Evolutionary conservation across 139 green algal species (phyloP), one percentile per base, ranked within the genome.

Genomic region (Protoeuglena noctilucae): DNA sequence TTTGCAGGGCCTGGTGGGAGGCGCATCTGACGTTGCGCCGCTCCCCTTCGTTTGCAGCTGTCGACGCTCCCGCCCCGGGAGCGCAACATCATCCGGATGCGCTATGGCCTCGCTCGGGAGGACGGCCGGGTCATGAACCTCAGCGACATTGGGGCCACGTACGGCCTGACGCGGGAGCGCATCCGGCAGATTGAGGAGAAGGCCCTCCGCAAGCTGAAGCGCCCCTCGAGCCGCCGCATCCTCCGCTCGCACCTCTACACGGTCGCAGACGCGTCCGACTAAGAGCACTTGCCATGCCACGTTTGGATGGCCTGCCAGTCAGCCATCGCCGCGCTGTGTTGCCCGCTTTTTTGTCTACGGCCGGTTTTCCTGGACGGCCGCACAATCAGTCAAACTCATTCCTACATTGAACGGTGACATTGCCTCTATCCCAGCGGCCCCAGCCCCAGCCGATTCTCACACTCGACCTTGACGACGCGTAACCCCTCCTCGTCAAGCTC

Each of bases 121-220:
- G 80, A 75, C 26, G 70, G 66, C 24, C 30, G 57, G 9, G 40
- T 67, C 21, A 62, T 63, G 41, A 58, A 56, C 17, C 39, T 64
- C 25, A 39, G 29, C 4, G 62, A 69, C 40, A 62, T 69, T 19
- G 54, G 54, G 24, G 43, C 19, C 5, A 31, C 48, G 16, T 69
- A 58, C 51, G 56, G 39, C 3, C 34, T 96, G 4, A 96, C 88
- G 12, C 76, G 88, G n/a, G 90, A 98, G 81, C 79, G 90, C 46
- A 89, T 98, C 29, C 75, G 90, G 23, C 90, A 98, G 77, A 87
- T 98, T 48, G 90, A 98, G 68, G 74, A 74, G 22, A 93, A 93
- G 63, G 87, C 85, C 18, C 57, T 98, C 40, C 65, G 71, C 22
- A 93, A 93, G 74, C 75, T 97, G 54, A 63, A 62, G 34, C 63